Evolutionary conservation across 129 eudicot genomes (phyloP).

Genomic region (Flaveria bidentis): DNA sequence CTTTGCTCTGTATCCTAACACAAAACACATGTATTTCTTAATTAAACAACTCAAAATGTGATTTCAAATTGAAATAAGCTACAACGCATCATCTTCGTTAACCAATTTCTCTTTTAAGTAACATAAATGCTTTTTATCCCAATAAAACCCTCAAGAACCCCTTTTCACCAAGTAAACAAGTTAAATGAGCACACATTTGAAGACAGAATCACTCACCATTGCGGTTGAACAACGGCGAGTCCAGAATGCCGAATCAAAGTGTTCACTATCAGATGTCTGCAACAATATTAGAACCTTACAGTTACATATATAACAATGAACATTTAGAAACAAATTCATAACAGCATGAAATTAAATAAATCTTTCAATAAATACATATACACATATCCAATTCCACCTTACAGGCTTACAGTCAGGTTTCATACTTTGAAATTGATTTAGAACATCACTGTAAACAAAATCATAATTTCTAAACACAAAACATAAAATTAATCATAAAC

Average conservation of each 20-base stretch:
- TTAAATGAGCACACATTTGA: neutral
- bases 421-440: too few species aligned
- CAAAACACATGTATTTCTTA: neutral
- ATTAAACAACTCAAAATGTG: conserved; percentile 11
- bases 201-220: conserved; percentile 15
- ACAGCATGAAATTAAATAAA: neutral
- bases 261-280: neutral
- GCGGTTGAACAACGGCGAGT: neutral
- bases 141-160: neutral
- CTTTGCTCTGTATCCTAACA: conserved; percentile 21
- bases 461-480: too few species aligned
- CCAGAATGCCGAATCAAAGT: neutral
- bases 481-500: too few species aligned
- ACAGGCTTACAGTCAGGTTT: too few species aligned
- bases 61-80: neutral
- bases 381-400: too few species aligned
- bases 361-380: neutral
- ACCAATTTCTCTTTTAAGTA: neutral
- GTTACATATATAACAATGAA: neutral
- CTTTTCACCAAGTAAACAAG: conserved; percentile 15
- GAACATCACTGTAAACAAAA: too few species aligned
- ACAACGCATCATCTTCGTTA: neutral
- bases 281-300: neutral
- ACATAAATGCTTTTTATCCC: neutral
- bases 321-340: neutral